Evolutionary conservation across 768 basidiomycete genomes (phyloP), one percentile per base, ranked within the genome.

Genomic region (Lepiota venenata): DNA sequence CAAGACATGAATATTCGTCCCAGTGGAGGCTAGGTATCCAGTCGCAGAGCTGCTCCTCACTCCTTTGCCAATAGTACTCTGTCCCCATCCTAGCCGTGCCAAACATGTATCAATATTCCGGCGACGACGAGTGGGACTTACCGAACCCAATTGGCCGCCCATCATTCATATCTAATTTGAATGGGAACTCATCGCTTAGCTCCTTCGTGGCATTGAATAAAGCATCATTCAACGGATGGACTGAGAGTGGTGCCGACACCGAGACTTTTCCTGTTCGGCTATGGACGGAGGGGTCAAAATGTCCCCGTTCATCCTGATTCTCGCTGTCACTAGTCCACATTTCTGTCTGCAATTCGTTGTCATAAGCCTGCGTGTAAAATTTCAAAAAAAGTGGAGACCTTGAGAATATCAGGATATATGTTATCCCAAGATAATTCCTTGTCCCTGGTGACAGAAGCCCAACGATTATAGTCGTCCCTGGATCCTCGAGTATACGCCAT

Each of bases 211-310:
- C 29, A 15, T 32, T 27, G 10, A 47, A 16, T 7, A 45, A 20
- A 4, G 44, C 29, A 21, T 40, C 7, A 38, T 57, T 56, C 21
- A 56, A 52, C 11, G 50, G 56, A 40, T 54, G 52, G 2, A 57
- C 35, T 10, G 58, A 65, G 8, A 67, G 65, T 25, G 59, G 51
- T 1, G 70, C 55, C 36, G 64, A 64, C 39, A 71, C 62, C 5
- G 53, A 48, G 38, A 40, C 50, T 15, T 58, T 52, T 8, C 69
- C 71, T n/a, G 54, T 40, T 15, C 41, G 55, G 14, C 65, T 60
- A 46, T 73, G 71, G 18, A 66, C 41, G 5, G 58, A 47, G 3
- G 73, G 72, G 45, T 68, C 59, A 41, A 66, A 64, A 52, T 73
- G 63, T 8, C 67, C 67, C 20, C n/a, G 18, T 20, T 47, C 29